Base-by-base conservation (phyloP, 495 filamentous ascomycete genomes). In the Cenococcum geophilum region DNA sequence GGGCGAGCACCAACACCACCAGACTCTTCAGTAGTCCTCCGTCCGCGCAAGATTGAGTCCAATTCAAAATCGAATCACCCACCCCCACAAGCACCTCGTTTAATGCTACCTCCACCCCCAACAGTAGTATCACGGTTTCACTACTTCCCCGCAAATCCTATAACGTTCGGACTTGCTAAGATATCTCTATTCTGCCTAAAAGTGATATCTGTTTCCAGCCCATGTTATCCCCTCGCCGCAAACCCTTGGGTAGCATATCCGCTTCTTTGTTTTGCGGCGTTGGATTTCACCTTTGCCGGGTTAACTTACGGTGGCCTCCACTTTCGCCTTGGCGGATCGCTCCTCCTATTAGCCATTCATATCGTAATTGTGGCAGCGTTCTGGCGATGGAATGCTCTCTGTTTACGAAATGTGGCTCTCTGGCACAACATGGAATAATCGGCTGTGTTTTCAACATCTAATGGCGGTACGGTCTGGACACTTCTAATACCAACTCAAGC, bases 191-290 rank as follows among this genome's bases (percentile, higher is more conserved):
- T 70, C 73, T 22, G 37, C 71, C 72, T 47, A 21, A 89, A 89
- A 65, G 64, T 83, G 0, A 69, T 76, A 20, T 79, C 80, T 1
- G 66, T 83, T 1, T 78, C 79, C 11, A 73, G 78, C 57, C 80
- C 83, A 5, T 91, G 87, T 71, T 76, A 76, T 14, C 87, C 87
- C 0, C 72, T 81, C n/a, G 80, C 81, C 0, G 77, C 79, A 11
- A 82, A 80, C 49, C 75, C 82, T 4, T 81, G 76, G 76, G 70
- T 87, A 25, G 73, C 78, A 32, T 89, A 86, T 65, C 81, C 85
- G 34, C 70, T 89, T 18, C 70, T 89, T 5, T 68, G 75, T 16
- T 63, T 87, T 5, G 85, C 86, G 20, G 77, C 78, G 0, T 58
- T 87, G 4, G 82, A 85, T 42, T 63, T 66, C 14, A 16, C 62